Conservation (phyloP, 2,329 filamentous ascomycete genomes). For the Arthrinium phaeospermum region DNA sequence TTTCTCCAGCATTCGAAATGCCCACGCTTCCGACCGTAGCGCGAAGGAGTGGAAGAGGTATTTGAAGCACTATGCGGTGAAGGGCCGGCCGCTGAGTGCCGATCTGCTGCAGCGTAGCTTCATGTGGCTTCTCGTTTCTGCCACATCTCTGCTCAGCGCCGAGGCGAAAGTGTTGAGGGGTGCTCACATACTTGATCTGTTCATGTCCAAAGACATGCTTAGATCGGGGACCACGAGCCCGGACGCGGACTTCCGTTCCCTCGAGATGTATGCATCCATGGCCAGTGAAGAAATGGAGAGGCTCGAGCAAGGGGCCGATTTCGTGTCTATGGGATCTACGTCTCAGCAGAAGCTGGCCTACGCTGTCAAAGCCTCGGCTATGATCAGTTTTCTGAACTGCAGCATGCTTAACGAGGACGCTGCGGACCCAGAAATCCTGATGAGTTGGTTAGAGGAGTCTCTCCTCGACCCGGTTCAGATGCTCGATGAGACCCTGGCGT, state of each 20-base stretch:
- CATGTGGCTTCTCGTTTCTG: conserved; percentile 81
- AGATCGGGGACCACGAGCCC: conserved; percentile 48
- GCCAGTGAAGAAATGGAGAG: conserved; percentile 84
- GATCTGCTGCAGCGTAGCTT: conserved; percentile 91
- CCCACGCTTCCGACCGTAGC: conserved; percentile 66
- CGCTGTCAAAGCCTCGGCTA: conserved; percentile 80
- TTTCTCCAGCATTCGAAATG: conserved; percentile 87
- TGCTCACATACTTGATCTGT: conserved; percentile 73
- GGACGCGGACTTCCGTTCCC: conserved; percentile 60
- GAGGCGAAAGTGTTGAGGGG: conserved; percentile 64
- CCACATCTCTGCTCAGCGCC: conserved; percentile 74
- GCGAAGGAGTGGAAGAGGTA: conserved; percentile 89
- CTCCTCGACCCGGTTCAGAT: conserved; percentile 82
- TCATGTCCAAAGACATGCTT: conserved; percentile 64
- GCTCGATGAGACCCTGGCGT: conserved; percentile 77
- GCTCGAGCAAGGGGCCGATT: conserved; percentile 88
- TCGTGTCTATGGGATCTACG: conserved; percentile 81
- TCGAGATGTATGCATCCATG: conserved; percentile 72
- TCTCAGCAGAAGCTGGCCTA: conserved; percentile 88
- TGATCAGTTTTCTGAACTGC: conserved; percentile 87
- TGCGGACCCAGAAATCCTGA: conserved; percentile 78
- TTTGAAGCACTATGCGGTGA: conserved; percentile 79
- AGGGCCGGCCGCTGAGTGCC: conserved; percentile 82
- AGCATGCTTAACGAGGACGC: conserved; percentile 80
- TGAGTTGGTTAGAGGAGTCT: conserved; percentile 85